These are phyloP conservation scores for Fraxinus baroniana DNA, from an alignment of 305 asterid genomes.

Conservation along the genomic window DNA sequence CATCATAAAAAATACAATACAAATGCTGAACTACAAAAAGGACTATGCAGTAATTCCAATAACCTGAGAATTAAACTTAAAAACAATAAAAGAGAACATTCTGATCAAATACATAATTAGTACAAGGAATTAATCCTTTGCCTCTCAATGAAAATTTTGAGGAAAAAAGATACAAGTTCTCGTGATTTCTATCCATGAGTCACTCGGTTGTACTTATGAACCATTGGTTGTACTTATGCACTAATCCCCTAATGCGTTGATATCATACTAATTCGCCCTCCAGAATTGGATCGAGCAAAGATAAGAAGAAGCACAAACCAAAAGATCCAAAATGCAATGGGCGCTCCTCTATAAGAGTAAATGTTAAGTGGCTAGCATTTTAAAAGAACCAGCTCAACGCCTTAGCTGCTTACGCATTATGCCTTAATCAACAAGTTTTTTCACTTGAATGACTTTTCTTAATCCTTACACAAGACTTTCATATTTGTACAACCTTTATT, in stretches of 20 bases:
- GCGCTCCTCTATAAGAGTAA: constrained; percentile 3
- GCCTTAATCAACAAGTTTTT: constrained; percentile 11
- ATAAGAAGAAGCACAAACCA: not conserved
- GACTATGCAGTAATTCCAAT: not conserved
- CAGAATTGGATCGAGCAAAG: constrained; percentile 1
- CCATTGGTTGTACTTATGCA: too few relatives aligned
- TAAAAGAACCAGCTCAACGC: not conserved
- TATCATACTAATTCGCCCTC: not conserved
- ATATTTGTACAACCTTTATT: too few relatives aligned
- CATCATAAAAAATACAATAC: not conserved
- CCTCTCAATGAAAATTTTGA: not conserved
- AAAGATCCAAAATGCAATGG: not conserved
- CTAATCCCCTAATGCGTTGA: not conserved
- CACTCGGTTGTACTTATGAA: not conserved
- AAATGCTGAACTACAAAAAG: not conserved
- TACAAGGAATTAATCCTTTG: not conserved
- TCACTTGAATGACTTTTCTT: constrained; percentile 2
- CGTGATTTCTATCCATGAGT: not conserved
- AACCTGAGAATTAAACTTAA: not conserved
- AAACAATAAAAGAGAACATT: not conserved
- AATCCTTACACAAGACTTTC: not conserved
- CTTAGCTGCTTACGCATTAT: constrained; percentile 4
- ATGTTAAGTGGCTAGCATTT: constrained; percentile 4
- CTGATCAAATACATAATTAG: not conserved
- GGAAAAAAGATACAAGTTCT: not conserved